Conservation (phyloP, 2,329 filamentous ascomycete species). For the Epichloe coenophiala region DNA sequence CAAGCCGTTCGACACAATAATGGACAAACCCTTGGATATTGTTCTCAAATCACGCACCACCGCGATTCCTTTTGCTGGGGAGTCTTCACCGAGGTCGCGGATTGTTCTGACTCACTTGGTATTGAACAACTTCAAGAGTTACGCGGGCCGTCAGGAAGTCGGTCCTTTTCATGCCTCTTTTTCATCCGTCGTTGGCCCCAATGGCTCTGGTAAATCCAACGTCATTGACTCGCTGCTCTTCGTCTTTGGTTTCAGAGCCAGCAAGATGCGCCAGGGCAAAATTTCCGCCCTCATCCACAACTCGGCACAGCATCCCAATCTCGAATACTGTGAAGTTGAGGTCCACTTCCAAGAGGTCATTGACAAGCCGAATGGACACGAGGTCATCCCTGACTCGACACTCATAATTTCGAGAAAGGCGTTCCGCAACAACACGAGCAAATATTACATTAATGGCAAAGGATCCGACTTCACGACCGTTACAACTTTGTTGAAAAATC, state of each 20-base stretch:
- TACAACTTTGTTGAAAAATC: constrained; percentile 71
- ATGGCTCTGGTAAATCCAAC: constrained; percentile 96
- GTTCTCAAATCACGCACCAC: constrained; percentile 72
- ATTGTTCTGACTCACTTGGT: constrained; percentile 89
- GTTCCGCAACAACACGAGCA: constrained; percentile 97
- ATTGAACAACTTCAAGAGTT: constrained; percentile 97
- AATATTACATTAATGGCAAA: constrained; percentile 90
- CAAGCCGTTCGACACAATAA: constrained; percentile 59
- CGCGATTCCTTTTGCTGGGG: constrained; percentile 54
- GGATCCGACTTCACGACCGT: constrained; percentile 88
- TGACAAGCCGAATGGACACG: constrained; percentile 63
- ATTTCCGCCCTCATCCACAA: constrained; percentile 97
- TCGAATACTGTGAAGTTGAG: constrained; percentile 88
- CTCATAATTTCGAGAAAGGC: constrained; percentile 82
- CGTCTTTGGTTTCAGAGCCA: constrained; percentile 97
- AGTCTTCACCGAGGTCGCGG: constrained; percentile 64
- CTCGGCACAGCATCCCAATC: constrained; percentile 70
- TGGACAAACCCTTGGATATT: constrained; percentile 90
- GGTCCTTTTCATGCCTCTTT: constrained; percentile 96
- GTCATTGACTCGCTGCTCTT: constrained; percentile 97
- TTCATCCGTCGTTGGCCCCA: constrained; percentile 93
- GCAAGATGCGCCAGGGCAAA: constrained; percentile 98
- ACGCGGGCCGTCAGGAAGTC: constrained; percentile 87
- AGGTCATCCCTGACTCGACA: constrained; percentile 70
- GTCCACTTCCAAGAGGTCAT: constrained; percentile 95